Evolutionary conservation across 73 alveolate genomes (phyloP), one percentile per base, ranked within the genome.

Genomic region (Paramecium octaurelia): DNA sequence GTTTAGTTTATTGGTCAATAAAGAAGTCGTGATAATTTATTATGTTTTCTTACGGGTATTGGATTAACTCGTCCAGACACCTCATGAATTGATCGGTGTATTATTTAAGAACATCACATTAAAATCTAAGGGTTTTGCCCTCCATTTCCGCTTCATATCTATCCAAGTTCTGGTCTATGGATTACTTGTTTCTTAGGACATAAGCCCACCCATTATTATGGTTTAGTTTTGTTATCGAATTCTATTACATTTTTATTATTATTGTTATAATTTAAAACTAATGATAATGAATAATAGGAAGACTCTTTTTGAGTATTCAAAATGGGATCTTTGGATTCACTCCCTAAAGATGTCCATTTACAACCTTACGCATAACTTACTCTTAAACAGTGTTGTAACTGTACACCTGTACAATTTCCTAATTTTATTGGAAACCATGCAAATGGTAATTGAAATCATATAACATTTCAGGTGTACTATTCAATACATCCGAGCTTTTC

Each of bases 231-330:
- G 2, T 18, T 0, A 23, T 8, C 11, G 27, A 20, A 64, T 64
- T 24, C 48, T 23, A 64, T 64, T 64, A 64, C 31, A 20, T 18
- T 40, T 40, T n/a, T 54, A n/a, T 54, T 54, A 54, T 54, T 54
- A 54, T 54, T 54, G 69, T 54, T 54, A 54, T 54, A 54, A 54
- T 54, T 54, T 54, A 54, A 54, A 64, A 23, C 42, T 27, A 64
- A 64, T 64, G 84, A 64, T 64, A 12, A 64, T 64, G 84, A 64
- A 64, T 64, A 64, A 64, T 64, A 64, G 84, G 84, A 64, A 64
- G 46, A 34, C 21, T 27, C 46, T 31, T 27, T 64, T 64, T 34
- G 84, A 64, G 84, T 64, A 64, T 24, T 64, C 84, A 14, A 64
- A 64, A 31, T 64, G 46, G 50, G 84, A 64, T 64, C 46, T 31